Base-by-base conservation (phyloP, 768 basidiomycete genomes). In the Galerina marginata region DNA sequence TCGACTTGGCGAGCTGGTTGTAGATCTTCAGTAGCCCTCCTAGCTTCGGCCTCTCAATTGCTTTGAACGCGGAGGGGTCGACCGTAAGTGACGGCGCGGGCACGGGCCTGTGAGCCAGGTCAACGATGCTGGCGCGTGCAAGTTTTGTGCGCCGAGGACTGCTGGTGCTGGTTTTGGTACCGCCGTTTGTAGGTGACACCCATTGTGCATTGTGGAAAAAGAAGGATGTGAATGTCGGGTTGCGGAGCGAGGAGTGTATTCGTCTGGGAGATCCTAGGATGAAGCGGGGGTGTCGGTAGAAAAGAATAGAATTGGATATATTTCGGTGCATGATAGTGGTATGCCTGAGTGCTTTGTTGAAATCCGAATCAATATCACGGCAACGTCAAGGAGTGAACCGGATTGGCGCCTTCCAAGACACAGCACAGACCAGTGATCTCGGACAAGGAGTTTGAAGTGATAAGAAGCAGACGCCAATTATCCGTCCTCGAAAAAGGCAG, bases 1-100 rank as follows among this genome's bases (percentile, higher is more conserved):
- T 89, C 2, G 88, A 78, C 70, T 99, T 99, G 26, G 95, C 85
- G 2, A 99, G 85, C 67, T 95, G 88, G 6, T 80, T 77, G 72
- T 98, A 98, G 45, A 91, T 72, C 60, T 82, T 83, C 38, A 90
- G 67, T 5, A 92, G 80, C 25, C 80, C 81, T 4, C 71, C 68
- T 2, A 86, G 78, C 0, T 86, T 82, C 12, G 88, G 79, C 5
- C 72, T 67, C 26, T 80, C 78, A 6, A 73, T 68, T 16, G 74
- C 74, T 37, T 75, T 74, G 63, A 77, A 82, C 38, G 23, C 56
- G 39, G 56, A 61, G 53, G 36, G 53, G 29, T 38, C 59, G 20
- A 51, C 48, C 9, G 42, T 45, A 26, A 36, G 15, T 11, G 64
- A 54, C n/a, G 5, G 66, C 68, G 69, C 63, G 52, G 59, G 23